A percentile compares a stretch with the other conserved stretches of the same genome.
Evolutionary conservation across 192 early-diverging fungal genomes (phyloP).

Genomic region (Backusella australiensis): DNA sequence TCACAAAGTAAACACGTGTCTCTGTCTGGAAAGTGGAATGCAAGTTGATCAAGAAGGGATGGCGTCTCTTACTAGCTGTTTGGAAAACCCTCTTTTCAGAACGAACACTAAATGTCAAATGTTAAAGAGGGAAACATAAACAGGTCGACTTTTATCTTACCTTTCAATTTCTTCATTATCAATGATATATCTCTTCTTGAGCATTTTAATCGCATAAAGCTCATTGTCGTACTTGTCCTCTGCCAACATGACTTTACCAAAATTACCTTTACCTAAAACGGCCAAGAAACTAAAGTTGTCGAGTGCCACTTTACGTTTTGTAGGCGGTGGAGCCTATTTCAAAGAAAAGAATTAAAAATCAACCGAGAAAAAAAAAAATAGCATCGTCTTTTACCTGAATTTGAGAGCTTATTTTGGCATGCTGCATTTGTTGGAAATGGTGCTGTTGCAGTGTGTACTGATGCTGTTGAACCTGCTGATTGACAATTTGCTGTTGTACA

Average conservation of each 20-base stretch:
- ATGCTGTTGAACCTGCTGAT: not conserved
- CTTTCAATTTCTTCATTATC: constrained; percentile 97
- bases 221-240: constrained; percentile 83
- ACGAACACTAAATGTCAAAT: not conserved
- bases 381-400: not conserved
- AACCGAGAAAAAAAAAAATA: not conserved
- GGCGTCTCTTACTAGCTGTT: constrained; percentile 82
- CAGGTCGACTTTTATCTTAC: constrained; percentile 18
- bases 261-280: constrained; percentile 97
- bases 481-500: not conserved
- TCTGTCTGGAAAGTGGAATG: constrained; percentile 97
- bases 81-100: constrained; percentile 59
- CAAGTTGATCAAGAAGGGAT: constrained; percentile 94
- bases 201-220: constrained; percentile 95
- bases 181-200: constrained; percentile 97
- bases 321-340: constrained; percentile 12
- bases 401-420: not conserved
- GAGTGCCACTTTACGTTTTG: constrained; percentile 66
- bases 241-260: constrained; percentile 96
- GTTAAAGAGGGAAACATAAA: not conserved
- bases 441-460: not conserved
- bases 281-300: constrained; percentile 94
- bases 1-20: constrained; percentile 94
- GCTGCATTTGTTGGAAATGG: not conserved
- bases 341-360: not conserved